Evolutionary conservation across 2,329 filamentous ascomycete genomes (phyloP), one percentile per base, ranked within the genome.

Genomic region (Sporothrix protearum): DNA sequence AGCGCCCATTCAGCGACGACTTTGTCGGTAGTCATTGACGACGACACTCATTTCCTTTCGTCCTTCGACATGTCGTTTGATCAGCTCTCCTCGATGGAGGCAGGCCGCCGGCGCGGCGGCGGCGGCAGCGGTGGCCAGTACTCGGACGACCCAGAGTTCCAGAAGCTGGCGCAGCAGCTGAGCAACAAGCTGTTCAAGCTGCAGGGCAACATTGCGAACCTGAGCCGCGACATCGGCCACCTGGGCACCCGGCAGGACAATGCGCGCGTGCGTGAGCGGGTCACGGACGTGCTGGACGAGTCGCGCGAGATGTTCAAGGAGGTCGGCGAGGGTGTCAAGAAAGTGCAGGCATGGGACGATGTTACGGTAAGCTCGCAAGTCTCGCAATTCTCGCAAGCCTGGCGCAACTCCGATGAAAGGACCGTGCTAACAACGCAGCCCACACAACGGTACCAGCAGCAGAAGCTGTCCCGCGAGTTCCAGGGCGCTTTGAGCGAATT

Each of bases 381-480:
- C n/a, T n/a, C n/a, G n/a, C n/a, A n/a, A n/a, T n/a, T n/a, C n/a
- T n/a, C n/a, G n/a, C n/a, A n/a, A n/a, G n/a, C 19, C 39, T 6
- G 1, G 1, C n/a, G 10, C 14, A 68, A 16, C 25, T 19, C 49
- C 8, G 28, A 36, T 2, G 45, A 14, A 14, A 61, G 22, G 0
- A n/a, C 28, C 22, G 14, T 16, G 7, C 25, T 14, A 49, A 63
- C 59, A 63, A 3, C 3, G 0, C 73, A 97, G 93, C 93, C 95
- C 73, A 92, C 93, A 70, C 96, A 99, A 84, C 96, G 95, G 81
- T 98, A 97, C 84, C 96, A 94, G 28, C 95, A 97, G 78, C 92
- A 95, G 76, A 98, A 98, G 80, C 87, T 99, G 45, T 95, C 93
- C 74, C 92, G 93, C 78, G 94, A 98, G 80, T 97, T 98, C 84